Evolutionary conservation across 768 basidiomycete genomes (phyloP), one percentile per base, ranked within the genome.

Genomic region (Leucocoprinus leucothites): DNA sequence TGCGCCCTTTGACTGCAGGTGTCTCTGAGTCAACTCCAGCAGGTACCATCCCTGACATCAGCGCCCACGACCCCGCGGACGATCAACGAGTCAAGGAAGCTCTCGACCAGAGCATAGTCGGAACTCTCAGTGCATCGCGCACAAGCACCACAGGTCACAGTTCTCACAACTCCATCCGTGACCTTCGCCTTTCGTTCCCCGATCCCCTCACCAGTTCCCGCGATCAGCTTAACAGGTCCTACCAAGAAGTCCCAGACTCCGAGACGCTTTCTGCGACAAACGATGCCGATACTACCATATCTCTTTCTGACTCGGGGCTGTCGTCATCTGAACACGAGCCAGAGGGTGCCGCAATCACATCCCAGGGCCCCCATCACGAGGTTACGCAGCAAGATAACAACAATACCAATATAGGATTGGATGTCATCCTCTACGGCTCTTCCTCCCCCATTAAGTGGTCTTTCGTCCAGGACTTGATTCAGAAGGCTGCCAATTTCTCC

Each of bases 31-130:
- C 60, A 45, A 58, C 64, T 47, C 64, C 65, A 34, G 48, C 67
- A 60, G 65, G 64, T 56, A 61, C 65, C 58, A 64, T 64, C 55
- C 60, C 70, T 53, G 58, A 64, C 58, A 58, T 65, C 48, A 60
- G 59, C 53, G 6, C 5, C 6, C 67, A 70, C 45, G 78, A 80
- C 60, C 71, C 74, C 14, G 71, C 71, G 34, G 89, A 90, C 67
- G 88, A 91, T 60, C 74, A 83, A 61, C 77, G 80, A 41, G 82
- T 90, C 61, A 85, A 81, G 62, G 86, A 84, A 62, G 89, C 82
- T 19, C 79, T 91, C 55, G 87, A 91, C 68, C 89, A 91, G 71
- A 91, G 89, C 71, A 81, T 91, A 72, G 78, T 88, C 64, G 86
- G 89, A 69, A 91, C 89, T 14, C 77, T 91, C 58, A 86, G 81